phyloP scores from a whole-genome alignment of 257 asterid species.

The Solanum etuberosum region DNA sequence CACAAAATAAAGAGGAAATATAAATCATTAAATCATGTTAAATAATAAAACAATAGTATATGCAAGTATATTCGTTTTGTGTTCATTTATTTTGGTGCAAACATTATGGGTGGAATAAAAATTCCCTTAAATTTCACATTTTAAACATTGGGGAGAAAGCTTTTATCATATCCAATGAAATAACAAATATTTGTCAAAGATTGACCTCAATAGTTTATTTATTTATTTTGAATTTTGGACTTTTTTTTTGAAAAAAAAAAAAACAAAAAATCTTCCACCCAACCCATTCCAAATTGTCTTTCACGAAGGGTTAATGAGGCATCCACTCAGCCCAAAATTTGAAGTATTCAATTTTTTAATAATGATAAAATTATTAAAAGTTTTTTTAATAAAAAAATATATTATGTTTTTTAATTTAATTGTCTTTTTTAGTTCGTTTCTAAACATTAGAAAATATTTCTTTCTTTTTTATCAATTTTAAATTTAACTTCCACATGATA shows the following conservation, averaged over 20 bases:
- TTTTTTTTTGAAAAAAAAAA: background rate
- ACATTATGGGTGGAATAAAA: background rate
- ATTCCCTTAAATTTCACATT: background rate
- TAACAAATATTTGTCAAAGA: background rate
- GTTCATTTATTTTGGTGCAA: background rate
- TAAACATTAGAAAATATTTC: too few species aligned
- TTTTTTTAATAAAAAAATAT: too few species aligned
- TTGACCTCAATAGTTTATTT: background rate
- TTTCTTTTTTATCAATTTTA: background rate
- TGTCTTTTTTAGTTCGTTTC: too few species aligned
- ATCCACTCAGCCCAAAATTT: too few species aligned
- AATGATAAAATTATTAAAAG: too few species aligned
- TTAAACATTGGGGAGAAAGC: background rate
- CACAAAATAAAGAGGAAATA: background rate
- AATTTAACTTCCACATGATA: background rate
- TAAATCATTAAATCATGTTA: background rate
- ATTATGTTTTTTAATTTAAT: background rate
- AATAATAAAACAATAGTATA: background rate
- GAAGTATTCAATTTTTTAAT: too few species aligned
- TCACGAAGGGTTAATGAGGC: background rate
- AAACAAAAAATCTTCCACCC: background rate
- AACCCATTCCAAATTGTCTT: background rate
- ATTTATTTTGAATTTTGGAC: background rate
- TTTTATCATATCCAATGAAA: background rate
- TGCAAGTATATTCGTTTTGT: background rate